phyloP scores from a whole-genome alignment of 345 rosid species.

The Triadica sebifera region DNA sequence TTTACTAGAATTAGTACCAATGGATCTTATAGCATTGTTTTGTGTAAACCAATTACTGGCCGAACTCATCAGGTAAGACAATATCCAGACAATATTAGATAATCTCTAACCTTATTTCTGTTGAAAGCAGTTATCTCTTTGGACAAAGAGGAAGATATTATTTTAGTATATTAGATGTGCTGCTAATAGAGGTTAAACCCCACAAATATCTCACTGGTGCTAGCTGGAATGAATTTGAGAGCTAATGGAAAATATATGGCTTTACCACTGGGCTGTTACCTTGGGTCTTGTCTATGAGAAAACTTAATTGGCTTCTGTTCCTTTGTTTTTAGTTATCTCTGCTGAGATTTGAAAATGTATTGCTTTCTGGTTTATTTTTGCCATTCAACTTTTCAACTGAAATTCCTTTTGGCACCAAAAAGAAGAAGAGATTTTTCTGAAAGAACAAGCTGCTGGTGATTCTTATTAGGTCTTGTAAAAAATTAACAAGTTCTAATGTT shows the following conservation, averaged over 20 bases:
- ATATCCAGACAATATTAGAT: not conserved
- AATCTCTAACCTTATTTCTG: not conserved
- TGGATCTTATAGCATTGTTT: slow-evolving; percentile 79
- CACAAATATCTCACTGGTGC: not conserved
- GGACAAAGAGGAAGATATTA: not conserved
- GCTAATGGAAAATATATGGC: not conserved
- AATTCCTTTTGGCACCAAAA: too few species aligned
- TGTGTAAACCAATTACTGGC: slow-evolving; percentile 90
- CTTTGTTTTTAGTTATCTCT: not conserved
- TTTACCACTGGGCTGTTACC: not conserved
- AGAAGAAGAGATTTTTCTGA: too few species aligned
- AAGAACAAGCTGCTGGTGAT: not conserved
- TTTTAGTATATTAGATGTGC: not conserved
- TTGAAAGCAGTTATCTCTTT: not conserved
- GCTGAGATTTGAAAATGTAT: not conserved
- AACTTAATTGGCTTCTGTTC: not conserved
- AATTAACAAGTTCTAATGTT: not conserved
- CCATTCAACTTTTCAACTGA: not conserved
- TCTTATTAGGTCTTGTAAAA: not conserved
- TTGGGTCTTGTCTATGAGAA: not conserved
- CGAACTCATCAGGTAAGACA: slow-evolving; percentile 84
- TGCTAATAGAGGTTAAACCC: not conserved
- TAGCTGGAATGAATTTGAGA: not conserved
- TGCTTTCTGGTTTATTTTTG: not conserved
- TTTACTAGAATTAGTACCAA: slow-evolving; percentile 76